phyloP scores from a whole-genome alignment of 2,329 filamentous ascomycete genomes.

The Fusarium sp. region DNA sequence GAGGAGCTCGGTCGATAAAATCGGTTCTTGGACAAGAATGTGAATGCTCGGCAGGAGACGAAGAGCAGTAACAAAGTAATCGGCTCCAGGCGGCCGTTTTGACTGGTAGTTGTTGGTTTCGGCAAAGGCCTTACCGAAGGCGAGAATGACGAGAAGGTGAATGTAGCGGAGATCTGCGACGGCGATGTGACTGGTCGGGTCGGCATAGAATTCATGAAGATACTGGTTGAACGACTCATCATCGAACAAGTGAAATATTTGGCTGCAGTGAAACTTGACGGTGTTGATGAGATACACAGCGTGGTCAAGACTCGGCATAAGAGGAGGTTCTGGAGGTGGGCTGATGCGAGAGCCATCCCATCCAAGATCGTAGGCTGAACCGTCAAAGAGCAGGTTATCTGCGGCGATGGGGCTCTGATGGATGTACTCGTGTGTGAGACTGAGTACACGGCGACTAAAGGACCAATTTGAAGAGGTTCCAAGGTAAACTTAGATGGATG shows the following conservation, averaged over 20 bases:
- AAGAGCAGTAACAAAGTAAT: slow-evolving; percentile 59
- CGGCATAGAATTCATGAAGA: slow-evolving; percentile 45
- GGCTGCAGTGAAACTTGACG: slow-evolving; percentile 67
- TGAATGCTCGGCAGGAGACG: slow-evolving; percentile 56
- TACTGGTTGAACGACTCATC: slow-evolving; percentile 61
- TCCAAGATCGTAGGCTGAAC: slow-evolving; percentile 61
- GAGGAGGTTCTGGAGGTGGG: slow-evolving; percentile 29
- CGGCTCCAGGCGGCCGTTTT: slow-evolving; percentile 57
- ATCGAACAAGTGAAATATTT: slow-evolving; percentile 66
- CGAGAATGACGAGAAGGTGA: slow-evolving; percentile 65
- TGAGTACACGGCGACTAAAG: slow-evolving; percentile 62
- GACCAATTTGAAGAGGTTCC: slow-evolving; percentile 69
- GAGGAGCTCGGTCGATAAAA: slow-evolving; percentile 61
- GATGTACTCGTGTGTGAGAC: slow-evolving; percentile 59
- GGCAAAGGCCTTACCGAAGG: slow-evolving; percentile 66
- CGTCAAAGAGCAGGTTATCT: slow-evolving; percentile 61
- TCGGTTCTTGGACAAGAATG: slow-evolving; percentile 54
- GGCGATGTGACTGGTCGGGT: slow-evolving; percentile 27
- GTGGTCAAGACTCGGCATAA: slow-evolving; percentile 63
- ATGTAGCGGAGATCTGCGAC: slow-evolving; percentile 59
- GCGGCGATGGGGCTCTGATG: slow-evolving; percentile 56
- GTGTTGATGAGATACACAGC: slow-evolving; percentile 65
- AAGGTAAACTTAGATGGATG: slow-evolving; percentile 56
- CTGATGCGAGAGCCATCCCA: slow-evolving; percentile 58
- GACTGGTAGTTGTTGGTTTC: slow-evolving; percentile 50